Base-by-base conservation (phyloP, 2,329 filamentous ascomycete genomes). In the Paecilomyces sp. region DNA sequence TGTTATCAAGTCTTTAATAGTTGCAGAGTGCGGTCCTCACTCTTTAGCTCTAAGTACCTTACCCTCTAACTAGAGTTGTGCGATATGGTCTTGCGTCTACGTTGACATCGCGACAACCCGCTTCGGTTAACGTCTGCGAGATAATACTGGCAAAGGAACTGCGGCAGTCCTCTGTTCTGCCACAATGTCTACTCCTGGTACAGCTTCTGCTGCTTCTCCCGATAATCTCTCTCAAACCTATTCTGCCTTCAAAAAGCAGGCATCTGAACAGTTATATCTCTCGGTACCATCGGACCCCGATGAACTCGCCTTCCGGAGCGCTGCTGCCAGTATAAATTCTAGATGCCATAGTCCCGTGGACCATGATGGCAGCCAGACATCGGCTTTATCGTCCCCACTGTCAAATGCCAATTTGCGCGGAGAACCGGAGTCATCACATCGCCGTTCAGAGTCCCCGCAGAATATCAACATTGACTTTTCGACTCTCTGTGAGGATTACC, bases 251-350 rank as follows among this genome's bases (percentile, higher is more conserved):
- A 71, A 70, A 53, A 67, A 73, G 34, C 64, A 70, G 51, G 69
- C 66, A 53, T 66, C 68, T 58, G 68, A 68, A 56, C 75, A 77
- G 57, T 71, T 74, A 24, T 77, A 76, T 63, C 71, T 78, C 7
- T 72, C 74, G 13, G 68, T 72, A 9, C 68, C 73, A 7, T 70
- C 71, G 9, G 72, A 74, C 59, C 72, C 67, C 2, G 75, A 79
- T 36, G 74, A 77, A 63, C 65, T 67, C 13, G 68, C 70, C 31
- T 72, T 77, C 54, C 66, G 67, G 51, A 68, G 70, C n/a, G 63
- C 68, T 30, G 69, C 67, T 12, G 67, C 76, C 61, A 67, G 70
- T 36, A 56, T 72, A 31, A 74, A 71, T 3, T 69, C 71, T 47
- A 63, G 61, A 2, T 66, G 63, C 54, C 66, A 65, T n/a, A 62